Conservation (phyloP, 2,329 filamentous ascomycete species). For the Pseudogymnoascus verrucosus region DNA sequence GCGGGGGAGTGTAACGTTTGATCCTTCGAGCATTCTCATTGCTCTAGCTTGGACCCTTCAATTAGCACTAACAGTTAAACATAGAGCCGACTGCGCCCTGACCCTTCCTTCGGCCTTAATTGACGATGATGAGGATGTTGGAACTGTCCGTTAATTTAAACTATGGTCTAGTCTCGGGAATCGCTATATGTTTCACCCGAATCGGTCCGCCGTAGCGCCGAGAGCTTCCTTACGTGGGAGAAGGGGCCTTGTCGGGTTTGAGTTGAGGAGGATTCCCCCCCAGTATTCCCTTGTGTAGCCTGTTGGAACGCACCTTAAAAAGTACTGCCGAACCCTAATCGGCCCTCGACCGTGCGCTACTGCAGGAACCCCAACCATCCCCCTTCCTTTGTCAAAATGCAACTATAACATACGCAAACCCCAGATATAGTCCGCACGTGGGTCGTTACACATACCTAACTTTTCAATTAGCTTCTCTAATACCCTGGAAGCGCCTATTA, state of each 20-base stretch:
- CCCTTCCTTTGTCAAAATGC: background rate
- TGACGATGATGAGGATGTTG: background rate
- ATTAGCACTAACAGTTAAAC: background rate
- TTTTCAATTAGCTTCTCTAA: background rate
- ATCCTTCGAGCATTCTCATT: background rate
- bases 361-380: background rate
- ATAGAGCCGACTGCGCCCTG: background rate
- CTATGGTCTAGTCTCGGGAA: background rate
- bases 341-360: constrained; percentile 4
- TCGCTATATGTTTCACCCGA: background rate
- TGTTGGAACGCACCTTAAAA: background rate
- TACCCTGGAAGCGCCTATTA: background rate
- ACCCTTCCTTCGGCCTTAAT: background rate
- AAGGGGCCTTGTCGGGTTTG: background rate
- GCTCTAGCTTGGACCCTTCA: background rate
- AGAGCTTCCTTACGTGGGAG: background rate
- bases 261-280: background rate
- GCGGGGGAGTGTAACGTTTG: background rate
- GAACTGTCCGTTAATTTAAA: background rate
- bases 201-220: background rate
- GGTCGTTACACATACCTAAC: background rate
- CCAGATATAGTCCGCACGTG: background rate
- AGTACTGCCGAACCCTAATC: background rate
- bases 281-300: background rate
- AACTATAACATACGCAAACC: background rate